A percentile compares a stretch with the other conserved stretches of the same genome.
phyloP scores from a whole-genome alignment of 257 asterid genomes.

The Jaltomata sinuosa region DNA sequence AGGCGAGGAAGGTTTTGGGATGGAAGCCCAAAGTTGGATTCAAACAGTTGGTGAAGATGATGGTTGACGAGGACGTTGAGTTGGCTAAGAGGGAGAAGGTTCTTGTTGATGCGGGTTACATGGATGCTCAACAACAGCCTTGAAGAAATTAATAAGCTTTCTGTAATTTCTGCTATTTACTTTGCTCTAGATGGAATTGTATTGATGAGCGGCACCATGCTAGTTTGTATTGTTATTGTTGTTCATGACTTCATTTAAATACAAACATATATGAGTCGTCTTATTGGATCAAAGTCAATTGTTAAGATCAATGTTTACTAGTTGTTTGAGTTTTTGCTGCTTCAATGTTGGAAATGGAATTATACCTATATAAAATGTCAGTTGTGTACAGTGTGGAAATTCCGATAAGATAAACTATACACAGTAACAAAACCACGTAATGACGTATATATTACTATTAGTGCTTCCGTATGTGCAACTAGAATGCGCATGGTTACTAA shows the following conservation, averaged over 20 bases:
- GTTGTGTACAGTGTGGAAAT: not conserved
- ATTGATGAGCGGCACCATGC: not conserved
- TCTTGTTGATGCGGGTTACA: slow-evolving; percentile 93
- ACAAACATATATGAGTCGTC: not conserved
- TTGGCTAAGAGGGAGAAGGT: slow-evolving; percentile 93
- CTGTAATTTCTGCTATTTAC: not conserved
- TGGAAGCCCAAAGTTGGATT: slow-evolving; percentile 91
- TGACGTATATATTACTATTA: not conserved
- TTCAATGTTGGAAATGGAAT: not conserved
- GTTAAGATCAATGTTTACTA: not conserved
- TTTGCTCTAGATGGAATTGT: not conserved
- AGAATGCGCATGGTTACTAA: not conserved
- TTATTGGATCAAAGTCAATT: not conserved
- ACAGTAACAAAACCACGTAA: not conserved
- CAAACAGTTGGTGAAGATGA: slow-evolving; percentile 87
- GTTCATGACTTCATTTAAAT: not conserved
- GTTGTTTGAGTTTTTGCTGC: not conserved
- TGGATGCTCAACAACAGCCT: slow-evolving; percentile 99
- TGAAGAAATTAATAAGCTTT: slow-evolving; percentile 21
- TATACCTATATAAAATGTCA: not conserved
- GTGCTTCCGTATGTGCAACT: not conserved
- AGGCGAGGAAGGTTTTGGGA: slow-evolving; percentile 70
- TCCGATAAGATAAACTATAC: not conserved
- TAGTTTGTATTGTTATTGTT: not conserved
- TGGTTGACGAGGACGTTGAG: slow-evolving; percentile 92